Evolutionary conservation across 306 rosid species (phyloP), one percentile per base, ranked within the genome.

Genomic region (Cicer arietinum): DNA sequence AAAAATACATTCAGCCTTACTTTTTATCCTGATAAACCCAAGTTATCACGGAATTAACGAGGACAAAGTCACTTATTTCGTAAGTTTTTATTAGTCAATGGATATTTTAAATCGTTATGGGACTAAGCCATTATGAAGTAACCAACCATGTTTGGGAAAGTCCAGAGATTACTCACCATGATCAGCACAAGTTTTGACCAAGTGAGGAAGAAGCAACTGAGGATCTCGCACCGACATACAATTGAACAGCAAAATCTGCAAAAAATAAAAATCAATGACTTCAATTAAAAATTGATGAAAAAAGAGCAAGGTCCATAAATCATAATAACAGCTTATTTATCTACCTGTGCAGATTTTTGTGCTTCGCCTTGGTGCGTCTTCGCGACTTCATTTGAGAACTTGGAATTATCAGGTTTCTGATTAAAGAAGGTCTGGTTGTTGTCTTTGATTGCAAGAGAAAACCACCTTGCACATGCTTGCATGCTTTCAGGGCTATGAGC

Each of bases 401-500:
- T 72, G 58, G 80, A 65, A 53, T 71, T 47, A 84, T 83, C 83
- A 50, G 47, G 79, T 65, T 81, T 81, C 78, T 80, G 89, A 76
- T 46, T 54, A 72, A 71, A 73, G 67, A 77, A 78, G 57, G 67
- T 75, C 72, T 58, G 85, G 77, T 68, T 85, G 75, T 66, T 86
- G 75, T 74, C 87, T 77, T 81, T 82, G 80, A 86, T 67, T 37
- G 91, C 86, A 83, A 71, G 76, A 67, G 93, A 90, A 85, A 94
- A 94, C 98, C 98, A 94, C 73, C 75, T 88, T 13, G 90, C 96
- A 79, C 98, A 90, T 45, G 84, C 82, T 84, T 90, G 96, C 91
- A 94, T 75, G 82, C 97, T 94, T 88, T 94, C 96, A 41, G 97
- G 97, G 81, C 97, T 94, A 84, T 94, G 98, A 59, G 98, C 98